These are phyloP conservation scores for Limonium bicolor DNA, from an alignment of 148 eudicot species.

Conservation along the genomic window DNA sequence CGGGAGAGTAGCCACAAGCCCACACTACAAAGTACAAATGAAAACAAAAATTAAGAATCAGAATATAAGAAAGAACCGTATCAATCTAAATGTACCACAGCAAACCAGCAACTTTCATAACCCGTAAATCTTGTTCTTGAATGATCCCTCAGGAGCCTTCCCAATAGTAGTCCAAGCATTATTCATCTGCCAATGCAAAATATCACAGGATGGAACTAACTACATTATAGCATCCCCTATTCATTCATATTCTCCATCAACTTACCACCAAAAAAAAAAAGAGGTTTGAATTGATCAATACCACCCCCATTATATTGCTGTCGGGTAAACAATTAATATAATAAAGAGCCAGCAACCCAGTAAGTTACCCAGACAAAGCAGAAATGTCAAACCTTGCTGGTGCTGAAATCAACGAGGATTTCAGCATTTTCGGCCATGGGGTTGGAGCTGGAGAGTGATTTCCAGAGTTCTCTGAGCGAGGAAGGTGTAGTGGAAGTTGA, in stretches of 20 bases:
- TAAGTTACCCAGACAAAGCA: not conserved
- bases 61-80: slow-evolving; percentile 1
- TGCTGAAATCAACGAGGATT: slow-evolving; percentile 53
- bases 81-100: not conserved
- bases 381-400: slow-evolving; percentile 46
- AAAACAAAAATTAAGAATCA: not conserved
- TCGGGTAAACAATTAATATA: not conserved
- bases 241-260: too few species aligned
- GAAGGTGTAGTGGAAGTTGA: slow-evolving; percentile 33
- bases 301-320: too few species aligned
- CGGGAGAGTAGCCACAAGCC: slow-evolving; percentile 75
- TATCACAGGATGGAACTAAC: too few species aligned
- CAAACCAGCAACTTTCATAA: slow-evolving; percentile 20
- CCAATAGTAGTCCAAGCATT: slow-evolving; percentile 58
- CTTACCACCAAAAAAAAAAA: too few species aligned
- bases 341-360: not conserved
- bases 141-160: slow-evolving; percentile 70
- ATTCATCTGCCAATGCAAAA: slow-evolving; percentile 50
- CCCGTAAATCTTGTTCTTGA: slow-evolving; percentile 91
- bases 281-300: too few species aligned
- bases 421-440: slow-evolving; percentile 48
- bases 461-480: slow-evolving; percentile 44
- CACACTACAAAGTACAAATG: slow-evolving; percentile 31
- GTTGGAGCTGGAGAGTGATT: slow-evolving; percentile 17
- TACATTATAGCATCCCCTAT: too few species aligned